Percentiles rank a stretch among this genome's conserved stretches.
Conservation (phyloP, 73 alveolate species). For the Tetrahymena borealis region DNA sequence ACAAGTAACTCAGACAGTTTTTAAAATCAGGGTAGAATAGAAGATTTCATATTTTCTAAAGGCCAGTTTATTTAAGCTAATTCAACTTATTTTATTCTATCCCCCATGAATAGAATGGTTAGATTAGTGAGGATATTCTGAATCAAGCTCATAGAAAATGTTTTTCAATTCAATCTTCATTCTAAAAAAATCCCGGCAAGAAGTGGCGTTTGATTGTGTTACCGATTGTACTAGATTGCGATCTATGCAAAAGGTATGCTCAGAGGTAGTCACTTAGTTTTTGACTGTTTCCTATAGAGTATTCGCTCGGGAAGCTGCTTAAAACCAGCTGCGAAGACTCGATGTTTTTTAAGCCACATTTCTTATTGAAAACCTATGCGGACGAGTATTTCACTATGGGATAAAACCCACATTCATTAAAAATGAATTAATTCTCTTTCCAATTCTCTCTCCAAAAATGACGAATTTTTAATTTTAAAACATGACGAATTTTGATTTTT, state of each 20-base stretch:
- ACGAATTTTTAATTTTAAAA: background rate
- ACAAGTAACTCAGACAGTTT: background rate
- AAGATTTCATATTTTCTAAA: too few relatives aligned
- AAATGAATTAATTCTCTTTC: background rate
- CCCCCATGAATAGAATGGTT: background rate
- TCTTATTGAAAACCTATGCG: background rate
- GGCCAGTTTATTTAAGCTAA: too few relatives aligned
- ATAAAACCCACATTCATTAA: background rate
- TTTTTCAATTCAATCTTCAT: background rate
- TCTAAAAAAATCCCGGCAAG: background rate
- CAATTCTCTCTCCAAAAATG: background rate
- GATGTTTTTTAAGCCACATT: background rate
- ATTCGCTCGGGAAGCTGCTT: background rate
- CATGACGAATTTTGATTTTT: background rate
- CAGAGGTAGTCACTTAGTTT: constrained; percentile 2
- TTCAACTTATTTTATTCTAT: background rate
- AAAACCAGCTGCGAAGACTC: background rate
- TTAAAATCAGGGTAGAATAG: background rate
- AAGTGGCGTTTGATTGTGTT: constrained; percentile 1
- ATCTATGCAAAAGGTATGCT: background rate
- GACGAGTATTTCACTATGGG: background rate
- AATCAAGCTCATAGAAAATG: background rate
- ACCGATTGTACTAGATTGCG: background rate
- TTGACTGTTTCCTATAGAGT: background rate
- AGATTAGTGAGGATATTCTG: background rate